These are phyloP conservation scores for Excoecaria agallocha DNA, from an alignment of 345 rosid species.

Conservation along the genomic window DNA sequence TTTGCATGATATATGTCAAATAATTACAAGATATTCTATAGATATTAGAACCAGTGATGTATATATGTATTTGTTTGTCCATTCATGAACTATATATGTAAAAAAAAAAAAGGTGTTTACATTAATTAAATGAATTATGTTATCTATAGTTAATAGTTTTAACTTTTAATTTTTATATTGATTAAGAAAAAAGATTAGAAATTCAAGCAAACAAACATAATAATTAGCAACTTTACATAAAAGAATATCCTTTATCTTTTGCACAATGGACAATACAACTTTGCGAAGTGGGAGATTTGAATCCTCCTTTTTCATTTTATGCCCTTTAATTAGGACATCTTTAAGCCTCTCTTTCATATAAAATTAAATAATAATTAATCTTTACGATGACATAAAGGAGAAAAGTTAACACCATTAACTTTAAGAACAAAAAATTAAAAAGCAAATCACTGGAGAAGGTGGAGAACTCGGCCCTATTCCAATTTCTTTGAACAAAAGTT, in stretches of 20 bases:
- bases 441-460: constrained; percentile 12
- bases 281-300: constrained; percentile 4
- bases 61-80: too few relatives aligned
- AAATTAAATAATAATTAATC: background rate
- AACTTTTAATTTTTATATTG: too few relatives aligned
- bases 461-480: background rate
- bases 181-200: too few relatives aligned
- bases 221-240: constrained; percentile 14
- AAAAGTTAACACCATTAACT: background rate
- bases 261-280: constrained; percentile 13
- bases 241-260: constrained; percentile 3
- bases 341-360: background rate
- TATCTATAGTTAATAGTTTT: too few relatives aligned
- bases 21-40: too few relatives aligned
- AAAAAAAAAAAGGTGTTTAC: too few relatives aligned
- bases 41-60: too few relatives aligned
- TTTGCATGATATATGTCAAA: too few relatives aligned
- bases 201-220: background rate
- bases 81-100: too few relatives aligned
- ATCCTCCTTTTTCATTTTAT: background rate
- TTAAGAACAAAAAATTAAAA: background rate
- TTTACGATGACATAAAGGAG: background rate
- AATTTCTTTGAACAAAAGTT: constrained; percentile 1
- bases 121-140: too few relatives aligned
- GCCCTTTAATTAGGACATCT: background rate